phyloP scores from a whole-genome alignment of 2,329 filamentous ascomycete species.

The Aspergillus ochraceus region DNA sequence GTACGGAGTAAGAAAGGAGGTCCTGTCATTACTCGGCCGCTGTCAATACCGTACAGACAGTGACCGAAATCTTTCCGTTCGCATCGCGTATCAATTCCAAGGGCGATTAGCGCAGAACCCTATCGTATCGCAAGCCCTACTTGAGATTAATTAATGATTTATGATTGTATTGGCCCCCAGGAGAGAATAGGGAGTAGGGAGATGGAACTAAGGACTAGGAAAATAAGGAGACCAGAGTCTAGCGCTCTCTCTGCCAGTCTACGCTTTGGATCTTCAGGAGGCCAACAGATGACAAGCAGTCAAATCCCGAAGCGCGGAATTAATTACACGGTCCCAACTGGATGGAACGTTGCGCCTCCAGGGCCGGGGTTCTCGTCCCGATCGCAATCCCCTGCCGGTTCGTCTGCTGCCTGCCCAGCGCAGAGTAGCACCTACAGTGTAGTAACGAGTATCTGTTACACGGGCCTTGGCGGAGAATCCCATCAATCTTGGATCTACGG shows the following conservation, averaged over 20 bases:
- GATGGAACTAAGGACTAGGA: too few species aligned
- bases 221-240: background rate
- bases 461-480: background rate
- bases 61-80: background rate
- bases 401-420: background rate
- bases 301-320: background rate
- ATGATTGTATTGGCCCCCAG: background rate
- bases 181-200: too few species aligned
- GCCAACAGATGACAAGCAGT: background rate
- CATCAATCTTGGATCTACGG: too few species aligned
- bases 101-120: background rate
- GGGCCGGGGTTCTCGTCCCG: constrained; percentile 17
- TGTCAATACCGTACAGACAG: constrained; percentile 11
- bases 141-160: constrained; percentile 12
- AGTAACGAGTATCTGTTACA: too few species aligned
- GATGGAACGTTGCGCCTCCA: constrained; percentile 30
- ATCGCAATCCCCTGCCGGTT: constrained; percentile 6
- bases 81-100: background rate
- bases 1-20: background rate
- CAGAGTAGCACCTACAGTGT: too few species aligned
- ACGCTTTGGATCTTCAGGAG: background rate
- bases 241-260: too few species aligned
- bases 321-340: constrained; percentile 21
- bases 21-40: constrained; percentile 8
- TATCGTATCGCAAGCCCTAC: background rate